A percentile compares a stretch with the other conserved stretches of the same genome.
These are phyloP conservation scores for Colletotrichum musae DNA, from an alignment of 2,329 filamentous ascomycete genomes.

Conservation along the genomic window DNA sequence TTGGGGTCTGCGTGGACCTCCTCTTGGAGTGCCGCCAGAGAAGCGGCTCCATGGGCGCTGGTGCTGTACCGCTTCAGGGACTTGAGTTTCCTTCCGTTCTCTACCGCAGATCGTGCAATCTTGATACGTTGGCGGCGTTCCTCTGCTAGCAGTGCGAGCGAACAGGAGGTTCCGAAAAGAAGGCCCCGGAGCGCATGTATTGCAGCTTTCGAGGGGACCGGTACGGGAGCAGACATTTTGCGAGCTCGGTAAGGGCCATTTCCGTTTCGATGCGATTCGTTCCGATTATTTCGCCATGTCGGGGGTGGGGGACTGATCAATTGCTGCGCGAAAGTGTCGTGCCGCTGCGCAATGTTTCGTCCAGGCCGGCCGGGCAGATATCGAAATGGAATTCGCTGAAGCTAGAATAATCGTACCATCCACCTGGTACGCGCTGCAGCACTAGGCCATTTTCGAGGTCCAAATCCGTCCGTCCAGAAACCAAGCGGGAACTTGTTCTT, in stretches of 20 bases:
- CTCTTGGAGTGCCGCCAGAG: slow-evolving; percentile 45
- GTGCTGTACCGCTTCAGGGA: slow-evolving; percentile 52
- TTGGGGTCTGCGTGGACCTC: slow-evolving; percentile 39
- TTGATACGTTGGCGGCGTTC: slow-evolving; percentile 70
- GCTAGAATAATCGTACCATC: slow-evolving; percentile 32
- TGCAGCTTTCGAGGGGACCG: slow-evolving; percentile 68
- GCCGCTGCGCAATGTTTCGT: slow-evolving; percentile 11
- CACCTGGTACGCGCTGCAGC: background rate
- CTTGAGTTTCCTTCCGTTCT: slow-evolving; percentile 68
- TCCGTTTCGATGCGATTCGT: slow-evolving; percentile 8
- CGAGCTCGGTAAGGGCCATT: slow-evolving; percentile 39
- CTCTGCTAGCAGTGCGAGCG: slow-evolving; percentile 68
- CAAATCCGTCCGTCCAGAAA: background rate
- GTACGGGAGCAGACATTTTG: slow-evolving; percentile 61
- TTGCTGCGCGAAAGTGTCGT: slow-evolving; percentile 5
- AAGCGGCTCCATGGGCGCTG: slow-evolving; percentile 36
- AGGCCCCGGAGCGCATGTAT: slow-evolving; percentile 70
- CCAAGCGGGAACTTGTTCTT: background rate
- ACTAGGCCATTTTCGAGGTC: too few species aligned
- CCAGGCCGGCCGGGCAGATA: slow-evolving; percentile 1
- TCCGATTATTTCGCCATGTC: slow-evolving; percentile 29
- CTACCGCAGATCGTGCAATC: slow-evolving; percentile 63
- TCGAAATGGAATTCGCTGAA: slow-evolving; percentile 20
- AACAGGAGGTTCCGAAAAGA: slow-evolving; percentile 70
- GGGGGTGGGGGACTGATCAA: background rate